Base-by-base conservation (phyloP, 2,329 filamentous ascomycete species). In the Anthostomella pinea region DNA sequence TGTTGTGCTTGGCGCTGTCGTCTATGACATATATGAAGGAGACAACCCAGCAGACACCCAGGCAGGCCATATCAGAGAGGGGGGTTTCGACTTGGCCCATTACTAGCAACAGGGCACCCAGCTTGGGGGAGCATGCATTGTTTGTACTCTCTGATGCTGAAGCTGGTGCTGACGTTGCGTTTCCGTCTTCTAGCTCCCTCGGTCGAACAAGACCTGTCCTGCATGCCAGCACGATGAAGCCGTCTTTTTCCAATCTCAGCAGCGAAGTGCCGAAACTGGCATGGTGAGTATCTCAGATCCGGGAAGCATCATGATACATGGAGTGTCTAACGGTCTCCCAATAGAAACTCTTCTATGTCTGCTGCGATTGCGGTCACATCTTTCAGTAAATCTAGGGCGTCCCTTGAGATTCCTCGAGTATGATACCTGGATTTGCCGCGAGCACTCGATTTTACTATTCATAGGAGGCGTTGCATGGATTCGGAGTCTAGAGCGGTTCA, bases 181-280 rank as follows among this genome's bases (percentile, higher is more conserved):
- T 54, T 51, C 51, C 47, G 46, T 52, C 41, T 53, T 73, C 60
- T 79, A 96, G 90, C 86, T 97, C 64, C 93, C 93, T 48, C 84
- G 90, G 57, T 83, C 88, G 55, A 87, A 88, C 62, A 88, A 86
- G 67, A 76, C 77, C 43, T 98, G 93, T 69, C 88, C 89, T 34
- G 77, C 73, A 52, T 98, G 94, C 73, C 76, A 78, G 50, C 85
- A 93, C 64, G 80, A 81, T 53, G 90, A 97, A 68, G 89, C 90
- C 29, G 94, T 98, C 42, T 98, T 95, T 70, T 98, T 98, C 73
- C 93, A 98, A 70, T 96, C 90, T 45, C 93, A 98, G 63, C 90
- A 97, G 71, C 85, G 93, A 66, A 95, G 85, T 52, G 87, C 88
- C 31, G 90, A 97, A 66, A 98, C 93, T 28, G 93, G 93, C 70